Evolutionary conservation across 306 rosid species (phyloP).

Genomic region (Psophocarpus tetragonolobus): DNA sequence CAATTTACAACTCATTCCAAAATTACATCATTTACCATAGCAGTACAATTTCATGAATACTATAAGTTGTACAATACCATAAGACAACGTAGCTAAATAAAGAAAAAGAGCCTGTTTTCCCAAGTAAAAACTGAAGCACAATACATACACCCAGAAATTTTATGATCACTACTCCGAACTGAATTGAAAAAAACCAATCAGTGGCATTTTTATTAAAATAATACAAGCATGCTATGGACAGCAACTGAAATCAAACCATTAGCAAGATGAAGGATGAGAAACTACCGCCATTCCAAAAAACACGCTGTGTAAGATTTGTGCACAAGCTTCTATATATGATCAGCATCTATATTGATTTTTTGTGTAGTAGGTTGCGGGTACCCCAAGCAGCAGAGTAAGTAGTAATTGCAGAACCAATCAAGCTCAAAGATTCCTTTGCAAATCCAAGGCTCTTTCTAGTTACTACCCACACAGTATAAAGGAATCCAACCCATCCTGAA

Average conservation of each 20-base stretch:
- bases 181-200: not conserved
- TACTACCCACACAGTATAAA: constrained; percentile 61
- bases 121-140: constrained; percentile 11
- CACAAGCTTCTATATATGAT: not conserved
- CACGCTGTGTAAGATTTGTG: not conserved
- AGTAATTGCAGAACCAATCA: constrained; percentile 60
- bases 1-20: constrained; percentile 1
- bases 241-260: constrained; percentile 23
- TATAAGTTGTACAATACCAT: constrained; percentile 12
- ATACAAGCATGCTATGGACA: not conserved
- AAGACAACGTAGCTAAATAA: not conserved
- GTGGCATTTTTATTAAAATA: constrained; percentile 3
- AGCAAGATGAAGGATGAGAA: constrained; percentile 20
- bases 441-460: constrained; percentile 55
- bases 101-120: not conserved
- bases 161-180: constrained; percentile 17
- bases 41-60: not conserved
- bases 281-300: constrained; percentile 17
- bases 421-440: constrained; percentile 54
- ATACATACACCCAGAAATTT: constrained; percentile 13
- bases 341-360: constrained; percentile 24
- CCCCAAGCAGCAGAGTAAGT: constrained; percentile 60
- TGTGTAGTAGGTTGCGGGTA: constrained; percentile 23
- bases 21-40: constrained; percentile 15
- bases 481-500: constrained; percentile 84